Base-by-base conservation (phyloP, 345 rosid species). In the Raphanus raphanistrum region DNA sequence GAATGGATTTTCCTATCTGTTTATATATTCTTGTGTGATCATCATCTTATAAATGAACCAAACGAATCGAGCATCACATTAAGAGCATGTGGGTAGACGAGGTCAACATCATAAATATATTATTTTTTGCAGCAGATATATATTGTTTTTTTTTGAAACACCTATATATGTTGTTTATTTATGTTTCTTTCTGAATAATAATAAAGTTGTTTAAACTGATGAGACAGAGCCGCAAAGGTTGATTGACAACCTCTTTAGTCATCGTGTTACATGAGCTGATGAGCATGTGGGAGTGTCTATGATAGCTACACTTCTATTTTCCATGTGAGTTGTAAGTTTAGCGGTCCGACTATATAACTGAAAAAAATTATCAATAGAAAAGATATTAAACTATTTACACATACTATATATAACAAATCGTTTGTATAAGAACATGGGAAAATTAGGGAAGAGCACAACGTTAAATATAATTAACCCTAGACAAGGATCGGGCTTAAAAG, bases 141-240 rank as follows among this genome's bases (percentile, higher is more conserved):
- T 76, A 13, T 8, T 7, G 8, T 6, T 36, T 36, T 1, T 33
- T 21, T 21, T 21, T 21, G 21, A 21, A 21, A 21, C 21, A 21
- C 21, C 21, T 21, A n/a, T 26, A n/a, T 48, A 60, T 76, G 4
- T 8, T 7, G 8, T 6, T 36, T 36, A 2, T 21, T 21, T 33
- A 21, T 65, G 21, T 45, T 2, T 26, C n/a, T 70, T 38, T 65
- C 38, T 36, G 41, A 36, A 36, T 36, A 36, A 36, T 36, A 36
- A 43, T 58, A 57, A 71, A 71, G 67, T 13, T 41, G 71, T 43
- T 41, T 71, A 54, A 57, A 71, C 72, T 43, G 63, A 65, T 77
- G 76, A 57, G 41, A 71, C 29, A 72, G 72, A 41, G 76, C 81
- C 81, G 81, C 76, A 65, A 65, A 57, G 58, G 72, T 77, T 71